Evolutionary conservation across 306 rosid species (phyloP).

Genomic region (Adenanthera pavonina): DNA sequence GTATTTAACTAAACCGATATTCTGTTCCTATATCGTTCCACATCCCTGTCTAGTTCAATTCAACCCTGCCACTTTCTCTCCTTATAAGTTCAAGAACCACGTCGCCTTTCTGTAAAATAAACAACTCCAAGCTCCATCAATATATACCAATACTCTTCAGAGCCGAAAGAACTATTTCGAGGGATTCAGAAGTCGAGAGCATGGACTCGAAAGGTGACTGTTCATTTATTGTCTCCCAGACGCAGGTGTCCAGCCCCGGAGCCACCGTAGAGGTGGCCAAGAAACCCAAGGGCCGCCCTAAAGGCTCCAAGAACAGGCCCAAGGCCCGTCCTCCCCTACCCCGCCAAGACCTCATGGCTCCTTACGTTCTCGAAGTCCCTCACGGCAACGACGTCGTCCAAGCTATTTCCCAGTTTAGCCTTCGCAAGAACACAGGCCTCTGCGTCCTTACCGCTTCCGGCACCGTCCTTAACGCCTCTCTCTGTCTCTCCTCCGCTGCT

Average conservation of each 20-base stretch:
- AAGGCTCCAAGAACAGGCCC: slow-evolving; percentile 87
- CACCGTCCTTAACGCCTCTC: slow-evolving; percentile 65
- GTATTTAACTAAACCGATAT: too few relatives aligned
- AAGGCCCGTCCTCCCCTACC: slow-evolving; percentile 54
- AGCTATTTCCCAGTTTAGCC: slow-evolving; percentile 64
- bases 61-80: not conserved
- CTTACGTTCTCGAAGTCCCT: slow-evolving; percentile 71
- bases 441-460: slow-evolving; percentile 74
- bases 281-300: slow-evolving; percentile 85
- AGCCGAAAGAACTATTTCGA: not conserved
- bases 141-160: too few relatives aligned
- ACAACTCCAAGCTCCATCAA: not conserved
- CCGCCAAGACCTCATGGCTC: slow-evolving; percentile 62
- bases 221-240: not conserved
- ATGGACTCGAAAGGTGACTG: not conserved
- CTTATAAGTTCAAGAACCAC: not conserved
- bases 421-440: slow-evolving; percentile 61
- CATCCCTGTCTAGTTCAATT: too few relatives aligned
- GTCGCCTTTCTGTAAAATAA: not conserved
- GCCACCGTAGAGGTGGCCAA: slow-evolving; percentile 65
- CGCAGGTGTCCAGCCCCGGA: slow-evolving; percentile 38
- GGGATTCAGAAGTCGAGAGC: slow-evolving; percentile 55
- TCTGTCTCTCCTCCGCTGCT: slow-evolving; percentile 57
- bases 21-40: too few relatives aligned
- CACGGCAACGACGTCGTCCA: slow-evolving; percentile 73